Evolutionary conservation across 768 basidiomycete species (phyloP), one percentile per base, ranked within the genome.

Genomic region (Suillus plorans): DNA sequence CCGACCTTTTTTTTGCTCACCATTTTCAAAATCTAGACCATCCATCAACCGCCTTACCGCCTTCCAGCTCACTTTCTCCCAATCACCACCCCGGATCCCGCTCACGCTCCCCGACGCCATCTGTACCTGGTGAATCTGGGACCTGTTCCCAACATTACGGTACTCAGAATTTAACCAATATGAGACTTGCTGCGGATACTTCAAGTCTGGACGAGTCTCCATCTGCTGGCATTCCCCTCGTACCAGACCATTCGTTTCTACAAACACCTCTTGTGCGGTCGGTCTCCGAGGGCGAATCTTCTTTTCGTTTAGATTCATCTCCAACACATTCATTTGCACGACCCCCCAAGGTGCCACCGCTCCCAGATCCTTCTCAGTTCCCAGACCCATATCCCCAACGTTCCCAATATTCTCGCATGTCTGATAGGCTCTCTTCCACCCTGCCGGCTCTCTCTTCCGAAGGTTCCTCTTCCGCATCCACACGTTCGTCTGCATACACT

Each of bases 401-500:
- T 49, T 77, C 80, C 12, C 84, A 79, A 7, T 85, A 81, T 60
- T 78, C 77, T 69, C 79, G 70, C 57, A 69, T 68, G 28, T 76
- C 76, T 22, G 75, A 75, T 56, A 69, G 76, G 62, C 37, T 67
- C n/a, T 77, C 78, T 10, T 79, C 78, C 1, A 65, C 79, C 5
- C 78, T 83, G 13, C 89, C 88, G 4, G 80, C 87, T 18, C 85
- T 91, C 62, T 91, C 90, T 3, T 89, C 89, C 5, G 84, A 85
- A 49, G 85, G 86, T 53, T 90, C 92, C 0, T 89, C 89, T 31
- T 86, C 88, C 39, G 81, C 84, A 2, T 91, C 90, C 5, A 86
- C 89, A 8, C 84, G 91, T 59, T 92, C 91, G 9, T 90, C 90
- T 5, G 90, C 91, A 5, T 92, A 92, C 72, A 89, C 90, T 28